Percentiles rank a stretch among this genome's conserved stretches.
Evolutionary conservation across 805 yeast genomes (phyloP).

Genomic region (Nakazawaea anatomiae): DNA sequence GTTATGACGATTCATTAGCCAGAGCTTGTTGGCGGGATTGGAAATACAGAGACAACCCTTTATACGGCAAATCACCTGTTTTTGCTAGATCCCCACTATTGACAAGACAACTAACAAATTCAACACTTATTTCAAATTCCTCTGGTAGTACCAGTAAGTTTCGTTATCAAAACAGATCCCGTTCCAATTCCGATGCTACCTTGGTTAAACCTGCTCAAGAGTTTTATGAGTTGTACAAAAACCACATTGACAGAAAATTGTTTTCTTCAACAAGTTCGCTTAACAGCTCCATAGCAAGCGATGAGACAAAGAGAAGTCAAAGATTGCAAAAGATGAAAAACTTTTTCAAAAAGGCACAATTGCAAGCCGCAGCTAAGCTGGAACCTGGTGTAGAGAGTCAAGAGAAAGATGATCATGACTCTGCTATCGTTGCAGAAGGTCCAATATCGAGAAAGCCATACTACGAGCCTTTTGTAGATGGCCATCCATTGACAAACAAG

Average conservation of each 20-base stretch:
- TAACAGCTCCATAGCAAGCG: neutral
- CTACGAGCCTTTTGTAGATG: constrained; percentile 26
- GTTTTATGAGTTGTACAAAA: constrained; percentile 4
- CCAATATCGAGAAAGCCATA: constrained; percentile 14
- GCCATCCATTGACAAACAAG: constrained; percentile 59
- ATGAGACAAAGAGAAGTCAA: neutral
- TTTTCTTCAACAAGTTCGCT: constrained; percentile 7
- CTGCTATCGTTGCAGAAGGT: constrained; percentile 15
- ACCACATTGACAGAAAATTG: neutral
- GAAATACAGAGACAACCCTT: constrained; percentile 71
- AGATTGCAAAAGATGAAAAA: neutral
- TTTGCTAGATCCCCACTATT: constrained; percentile 1
- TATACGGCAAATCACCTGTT: constrained; percentile 37
- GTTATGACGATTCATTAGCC: constrained; percentile 24
- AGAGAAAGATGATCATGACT: neutral
- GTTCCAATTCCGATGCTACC: constrained; percentile 9
- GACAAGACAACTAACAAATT: constrained; percentile 20
- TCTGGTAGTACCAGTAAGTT: neutral
- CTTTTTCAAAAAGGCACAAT: neutral
- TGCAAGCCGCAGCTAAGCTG: neutral
- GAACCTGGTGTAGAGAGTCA: neutral
- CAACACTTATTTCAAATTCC: constrained; percentile 12
- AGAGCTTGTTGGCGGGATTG: constrained; percentile 89
- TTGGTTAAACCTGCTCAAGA: constrained; percentile 4
- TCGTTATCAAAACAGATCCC: constrained; percentile 4